Evolutionary conservation across 2,329 filamentous ascomycete species (phyloP).

Genomic region (Emericellopsis cladophorae): DNA sequence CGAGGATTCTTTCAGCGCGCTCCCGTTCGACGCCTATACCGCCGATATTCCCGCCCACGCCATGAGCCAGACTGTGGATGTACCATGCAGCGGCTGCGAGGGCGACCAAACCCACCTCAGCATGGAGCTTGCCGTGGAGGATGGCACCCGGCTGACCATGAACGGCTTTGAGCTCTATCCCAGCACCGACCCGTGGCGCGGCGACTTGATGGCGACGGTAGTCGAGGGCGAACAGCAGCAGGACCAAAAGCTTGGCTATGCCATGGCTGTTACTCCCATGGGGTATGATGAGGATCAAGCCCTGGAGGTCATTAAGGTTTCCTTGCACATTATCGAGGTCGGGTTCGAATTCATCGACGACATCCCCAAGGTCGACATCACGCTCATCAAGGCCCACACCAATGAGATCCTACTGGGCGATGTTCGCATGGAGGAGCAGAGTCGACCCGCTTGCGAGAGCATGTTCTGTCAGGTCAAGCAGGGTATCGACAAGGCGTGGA

Average conservation of each 20-base stretch:
- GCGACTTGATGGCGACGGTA: constrained; percentile 31
- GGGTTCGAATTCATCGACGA: constrained; percentile 40
- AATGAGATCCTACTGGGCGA: constrained; percentile 42
- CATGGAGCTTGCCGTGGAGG: constrained; percentile 41
- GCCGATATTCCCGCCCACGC: constrained; percentile 21
- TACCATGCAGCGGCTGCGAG: constrained; percentile 43
- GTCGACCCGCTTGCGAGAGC: constrained; percentile 21
- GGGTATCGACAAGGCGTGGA: constrained; percentile 14
- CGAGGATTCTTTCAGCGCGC: constrained; percentile 25
- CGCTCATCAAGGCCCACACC: constrained; percentile 45
- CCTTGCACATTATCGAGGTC: constrained; percentile 48
- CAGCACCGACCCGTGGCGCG: constrained; percentile 29
- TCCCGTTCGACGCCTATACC: constrained; percentile 20
- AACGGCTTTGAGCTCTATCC: constrained; percentile 52
- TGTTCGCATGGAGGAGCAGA: constrained; percentile 22
- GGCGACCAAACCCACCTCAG: constrained; percentile 31
- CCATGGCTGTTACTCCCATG: constrained; percentile 26
- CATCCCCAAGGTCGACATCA: constrained; percentile 43
- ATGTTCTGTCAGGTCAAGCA: constrained; percentile 37
- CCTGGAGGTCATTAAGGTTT: constrained; percentile 38
- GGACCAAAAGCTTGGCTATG: constrained; percentile 34
- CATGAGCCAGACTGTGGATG: constrained; percentile 25
- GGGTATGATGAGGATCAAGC: constrained; percentile 36
- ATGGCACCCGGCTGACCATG: constrained; percentile 34
- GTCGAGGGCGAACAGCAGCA: constrained; percentile 23